Evolutionary conservation across 176 grass and related monocot genomes (phyloP).

Genomic region (Miscanthus lutarioriparius): DNA sequence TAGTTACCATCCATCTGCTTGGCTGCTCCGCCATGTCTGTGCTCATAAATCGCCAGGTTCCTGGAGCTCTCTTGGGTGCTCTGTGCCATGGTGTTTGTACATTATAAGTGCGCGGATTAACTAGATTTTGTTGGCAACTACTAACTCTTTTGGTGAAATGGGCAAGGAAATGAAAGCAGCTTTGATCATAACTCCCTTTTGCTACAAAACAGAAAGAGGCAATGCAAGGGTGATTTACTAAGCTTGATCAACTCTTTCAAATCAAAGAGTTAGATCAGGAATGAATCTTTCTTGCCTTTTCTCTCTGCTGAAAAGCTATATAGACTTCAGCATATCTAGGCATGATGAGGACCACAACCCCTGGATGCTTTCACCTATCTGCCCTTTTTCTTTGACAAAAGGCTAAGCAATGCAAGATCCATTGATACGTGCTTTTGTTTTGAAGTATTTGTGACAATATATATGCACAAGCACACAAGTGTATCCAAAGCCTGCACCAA

Average conservation of each 20-base stretch:
- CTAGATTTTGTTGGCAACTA: constrained; percentile 10
- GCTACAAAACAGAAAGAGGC: not conserved
- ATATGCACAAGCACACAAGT: not conserved
- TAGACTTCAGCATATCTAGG: not conserved
- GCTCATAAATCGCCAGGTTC: constrained; percentile 26
- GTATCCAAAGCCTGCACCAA: not conserved
- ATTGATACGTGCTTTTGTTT: not conserved
- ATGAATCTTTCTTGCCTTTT: constrained; percentile 13
- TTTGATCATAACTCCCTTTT: constrained; percentile 24
- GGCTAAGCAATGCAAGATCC: not conserved
- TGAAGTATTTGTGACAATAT: not conserved
- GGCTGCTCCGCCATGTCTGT: constrained; percentile 5
- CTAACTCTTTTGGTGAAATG: constrained; percentile 3
- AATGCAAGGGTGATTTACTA: not conserved
- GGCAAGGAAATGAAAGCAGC: constrained; percentile 9
- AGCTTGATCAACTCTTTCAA: not conserved
- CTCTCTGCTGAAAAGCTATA: not conserved
- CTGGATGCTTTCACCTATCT: not conserved
- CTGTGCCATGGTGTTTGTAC: constrained; percentile 33
- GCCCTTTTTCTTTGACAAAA: not conserved
- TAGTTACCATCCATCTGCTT: not conserved
- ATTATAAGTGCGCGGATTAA: not conserved
- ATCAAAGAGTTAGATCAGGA: not conserved
- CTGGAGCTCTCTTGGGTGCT: constrained; percentile 19
- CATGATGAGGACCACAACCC: constrained; percentile 29